Percentiles rank a stretch among this genome's conserved stretches.
Conservation (phyloP, 208 protist genomes). For the Trypanosoma mega region DNA sequence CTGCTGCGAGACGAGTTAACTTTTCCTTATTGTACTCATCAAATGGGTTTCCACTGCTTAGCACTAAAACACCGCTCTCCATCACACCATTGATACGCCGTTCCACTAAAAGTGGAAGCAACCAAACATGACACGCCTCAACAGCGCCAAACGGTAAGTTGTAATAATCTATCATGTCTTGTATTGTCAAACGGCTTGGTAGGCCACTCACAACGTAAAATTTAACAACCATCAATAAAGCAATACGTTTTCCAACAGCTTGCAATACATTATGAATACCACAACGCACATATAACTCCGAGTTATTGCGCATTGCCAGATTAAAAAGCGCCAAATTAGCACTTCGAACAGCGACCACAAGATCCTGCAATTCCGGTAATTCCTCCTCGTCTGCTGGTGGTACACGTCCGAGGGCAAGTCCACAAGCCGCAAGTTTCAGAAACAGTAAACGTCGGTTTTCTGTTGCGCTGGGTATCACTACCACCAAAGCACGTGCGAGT, state of each 20-base stretch:
- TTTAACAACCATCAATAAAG: conserved; percentile 76
- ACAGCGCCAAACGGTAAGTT: conserved; percentile 38
- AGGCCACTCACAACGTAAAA: conserved; percentile 48
- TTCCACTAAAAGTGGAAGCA: conserved; percentile 76
- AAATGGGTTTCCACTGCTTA: conserved; percentile 65
- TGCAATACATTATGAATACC: conserved; percentile 75
- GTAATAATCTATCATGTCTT: conserved; percentile 65
- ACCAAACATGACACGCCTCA: conserved; percentile 45
- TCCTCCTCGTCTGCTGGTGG: conserved; percentile 24
- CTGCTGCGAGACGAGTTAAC: conserved; percentile 8
- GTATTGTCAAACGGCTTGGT: conserved; percentile 38
- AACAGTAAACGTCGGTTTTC: conserved; percentile 47
- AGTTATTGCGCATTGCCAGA: conserved; percentile 48
- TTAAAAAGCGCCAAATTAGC: conserved; percentile 60
- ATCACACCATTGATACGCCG: conserved; percentile 79
- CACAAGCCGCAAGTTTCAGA: conserved; percentile 54
- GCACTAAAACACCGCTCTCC: conserved; percentile 54
- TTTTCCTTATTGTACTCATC: conserved; percentile 44
- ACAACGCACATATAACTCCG: conserved; percentile 53
- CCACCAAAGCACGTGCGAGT: conserved; percentile 53
- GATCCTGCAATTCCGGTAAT: conserved; percentile 43
- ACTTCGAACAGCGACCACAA: conserved; percentile 63
- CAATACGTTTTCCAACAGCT: conserved; percentile 53
- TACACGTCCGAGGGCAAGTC: conserved; percentile 38
- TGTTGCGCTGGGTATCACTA: conserved; percentile 24